A percentile compares a stretch with the other conserved stretches of the same genome.
Evolutionary conservation across 2,329 filamentous ascomycete genomes (phyloP).

Genomic region (Davidsoniella neocaledoniae): DNA sequence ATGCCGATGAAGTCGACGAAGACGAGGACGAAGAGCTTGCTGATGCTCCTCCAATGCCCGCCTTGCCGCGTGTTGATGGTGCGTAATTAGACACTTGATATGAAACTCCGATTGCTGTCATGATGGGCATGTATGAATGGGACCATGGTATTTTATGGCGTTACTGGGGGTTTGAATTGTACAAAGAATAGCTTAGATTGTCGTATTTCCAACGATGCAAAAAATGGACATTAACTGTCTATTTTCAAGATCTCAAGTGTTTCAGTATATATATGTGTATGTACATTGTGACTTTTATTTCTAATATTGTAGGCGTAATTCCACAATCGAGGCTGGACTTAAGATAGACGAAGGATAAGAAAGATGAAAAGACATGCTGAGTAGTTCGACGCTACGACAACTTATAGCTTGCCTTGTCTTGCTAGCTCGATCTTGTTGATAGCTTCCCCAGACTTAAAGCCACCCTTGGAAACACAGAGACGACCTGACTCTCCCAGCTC

Average conservation of each 20-base stretch:
- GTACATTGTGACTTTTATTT: too few species aligned
- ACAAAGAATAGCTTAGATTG: background rate
- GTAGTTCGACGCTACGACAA: background rate
- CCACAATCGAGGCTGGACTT: too few species aligned
- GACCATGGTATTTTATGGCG: constrained; percentile 1
- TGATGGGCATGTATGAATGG: background rate
- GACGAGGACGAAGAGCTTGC: constrained; percentile 45
- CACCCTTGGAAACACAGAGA: constrained; percentile 59
- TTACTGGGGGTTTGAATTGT: constrained; percentile 6
- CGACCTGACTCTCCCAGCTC: constrained; percentile 55
- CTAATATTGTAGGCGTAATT: too few species aligned
- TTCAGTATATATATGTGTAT: too few species aligned
- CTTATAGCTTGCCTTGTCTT: constrained; percentile 56
- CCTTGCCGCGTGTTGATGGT: constrained; percentile 20
- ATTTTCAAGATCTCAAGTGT: too few species aligned
- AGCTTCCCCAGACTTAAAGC: constrained; percentile 55
- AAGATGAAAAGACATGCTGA: background rate
- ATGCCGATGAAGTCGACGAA: constrained; percentile 50
- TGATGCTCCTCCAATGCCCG: constrained; percentile 25
- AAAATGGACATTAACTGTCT: background rate
- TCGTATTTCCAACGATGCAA: background rate
- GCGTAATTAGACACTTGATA: background rate
- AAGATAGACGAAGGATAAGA: background rate
- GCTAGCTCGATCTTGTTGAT: constrained; percentile 63
- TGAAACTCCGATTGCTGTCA: too few species aligned